Evolutionary conservation across 2,329 filamentous ascomycete genomes (phyloP).

Genomic region (Colletotrichum camelliae): DNA sequence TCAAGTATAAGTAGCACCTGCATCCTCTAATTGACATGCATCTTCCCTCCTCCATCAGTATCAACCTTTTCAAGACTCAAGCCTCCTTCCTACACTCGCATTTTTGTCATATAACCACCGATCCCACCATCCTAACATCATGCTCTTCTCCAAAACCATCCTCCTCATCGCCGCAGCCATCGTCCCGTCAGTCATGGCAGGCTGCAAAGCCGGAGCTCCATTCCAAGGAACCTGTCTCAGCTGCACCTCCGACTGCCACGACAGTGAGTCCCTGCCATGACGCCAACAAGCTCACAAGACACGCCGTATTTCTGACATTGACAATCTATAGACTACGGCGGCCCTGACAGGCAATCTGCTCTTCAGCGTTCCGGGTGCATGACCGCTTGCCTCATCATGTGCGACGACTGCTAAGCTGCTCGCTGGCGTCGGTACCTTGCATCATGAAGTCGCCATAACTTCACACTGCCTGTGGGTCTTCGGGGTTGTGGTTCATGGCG

Average conservation of each 20-base stretch:
- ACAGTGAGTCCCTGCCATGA: background rate
- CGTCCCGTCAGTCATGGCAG: background rate
- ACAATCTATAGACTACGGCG: background rate
- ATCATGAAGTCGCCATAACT: too few species aligned
- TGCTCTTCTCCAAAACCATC: background rate
- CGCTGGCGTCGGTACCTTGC: too few species aligned
- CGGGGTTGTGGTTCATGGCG: too few species aligned
- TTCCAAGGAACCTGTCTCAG: background rate
- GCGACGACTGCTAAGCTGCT: background rate
- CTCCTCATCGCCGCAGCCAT: background rate
- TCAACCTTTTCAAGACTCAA: background rate
- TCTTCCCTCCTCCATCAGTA: fast-evolving
- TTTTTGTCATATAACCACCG: background rate
- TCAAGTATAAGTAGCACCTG: background rate
- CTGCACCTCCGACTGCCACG: background rate
- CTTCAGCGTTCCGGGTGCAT: background rate
- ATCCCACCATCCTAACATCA: background rate
- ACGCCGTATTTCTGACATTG: fast-evolving
- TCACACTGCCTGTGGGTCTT: too few species aligned
- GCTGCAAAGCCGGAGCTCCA: background rate
- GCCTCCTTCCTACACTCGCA: fast-evolving
- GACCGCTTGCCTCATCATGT: background rate
- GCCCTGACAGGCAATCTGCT: background rate
- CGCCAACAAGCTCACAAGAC: fast-evolving
- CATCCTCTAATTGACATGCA: fast-evolving